Base-by-base conservation (phyloP, 139 green algal genomes). In the Tetratostichococcus sp. region DNA sequence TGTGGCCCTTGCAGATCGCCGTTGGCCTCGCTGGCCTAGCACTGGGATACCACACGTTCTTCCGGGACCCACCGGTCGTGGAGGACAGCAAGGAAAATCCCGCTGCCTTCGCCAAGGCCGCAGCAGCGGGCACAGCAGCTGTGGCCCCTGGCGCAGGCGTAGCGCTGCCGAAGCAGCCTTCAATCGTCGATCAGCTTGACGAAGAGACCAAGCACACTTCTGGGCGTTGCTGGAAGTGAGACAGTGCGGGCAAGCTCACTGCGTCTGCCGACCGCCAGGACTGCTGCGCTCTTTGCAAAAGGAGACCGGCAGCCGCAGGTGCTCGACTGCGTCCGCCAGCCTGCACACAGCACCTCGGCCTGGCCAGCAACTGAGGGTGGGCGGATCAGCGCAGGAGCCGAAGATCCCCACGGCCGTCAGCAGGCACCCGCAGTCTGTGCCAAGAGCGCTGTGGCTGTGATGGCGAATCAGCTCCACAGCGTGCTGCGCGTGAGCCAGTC, bases 141-240 rank as follows among this genome's bases (percentile, higher is more conserved):
- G 50, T 62, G 11, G 50, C 50, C 2, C 50, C 50, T 26, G 50
- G 50, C 19, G 50, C 50, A 28, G 50, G 14, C 19, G 50, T 26
- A 25, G 50, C 50, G 17, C 19, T 62, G 50, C 50, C 50, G 26
- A 25, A 26, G 17, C 14, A 62, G 50, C 50, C 50, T 26, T 62
- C 50, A 4, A 26, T 62, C 50, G 50, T 62, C 11, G 14, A 62
- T 5, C 50, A 62, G 50, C 50, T 62, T 8, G 50, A 62, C 50
- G 50, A 62, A 26, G 50, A 62, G 19, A 30, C 67, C 2, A 39
- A 67, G 30, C 75, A 80, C 28, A 81, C 75, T 14, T 83, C 69
- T 19, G 76, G 39, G n/a, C 69, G 66, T 2, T 30, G 69, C 67
- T 82, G 80, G 80, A 62, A 62, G 50, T 62, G 39, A 50, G 39